Evolutionary conservation across 768 basidiomycete genomes (phyloP), one percentile per base, ranked within the genome.

Genomic region (Suillus sp.): DNA sequence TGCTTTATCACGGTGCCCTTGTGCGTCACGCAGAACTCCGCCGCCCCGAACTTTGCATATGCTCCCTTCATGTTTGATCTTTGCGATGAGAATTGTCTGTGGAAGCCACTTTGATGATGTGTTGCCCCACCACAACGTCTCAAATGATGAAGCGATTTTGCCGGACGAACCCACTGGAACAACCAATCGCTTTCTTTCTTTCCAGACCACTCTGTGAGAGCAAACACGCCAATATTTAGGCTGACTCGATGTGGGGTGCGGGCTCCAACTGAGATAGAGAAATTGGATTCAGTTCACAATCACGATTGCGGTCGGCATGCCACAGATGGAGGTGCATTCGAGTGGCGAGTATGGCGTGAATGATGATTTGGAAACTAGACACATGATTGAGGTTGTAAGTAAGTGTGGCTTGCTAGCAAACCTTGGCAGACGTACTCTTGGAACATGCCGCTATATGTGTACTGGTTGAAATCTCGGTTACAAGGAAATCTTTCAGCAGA

Each of bases 41-140:
- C 87, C 87, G 11, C 79, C 81, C 10, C 83, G 79, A 2, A 88
- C 86, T n/a, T n/a, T n/a, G n/a, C n/a, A n/a, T n/a, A n/a, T n/a
- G n/a, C n/a, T n/a, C n/a, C n/a, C n/a, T n/a, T n/a, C n/a, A n/a
- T n/a, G n/a, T n/a, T n/a, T n/a, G n/a, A n/a, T n/a, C n/a, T n/a
- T n/a, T n/a, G n/a, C n/a, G n/a, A n/a, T n/a, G n/a, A 45, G 20
- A n/a, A 13, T n/a, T 4, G 4, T n/a, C 8, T 20, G n/a, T 45
- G 43, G 43, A 10, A 45, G n/a, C 4, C 10, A 45, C n/a, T 48
- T 13, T 1, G 13, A 48, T 25, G 22, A 45, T n/a, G n/a, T n/a
- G n/a, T 43, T 25, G 22, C 45, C 13, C 47, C 1, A 3, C 7
- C 22, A 48, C 22, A 25, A 25, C n/a, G 7, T 25, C 4, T 4